Evolutionary conservation across 345 rosid species (phyloP), one percentile per base, ranked within the genome.

Genomic region (Hypericum androsaemum): DNA sequence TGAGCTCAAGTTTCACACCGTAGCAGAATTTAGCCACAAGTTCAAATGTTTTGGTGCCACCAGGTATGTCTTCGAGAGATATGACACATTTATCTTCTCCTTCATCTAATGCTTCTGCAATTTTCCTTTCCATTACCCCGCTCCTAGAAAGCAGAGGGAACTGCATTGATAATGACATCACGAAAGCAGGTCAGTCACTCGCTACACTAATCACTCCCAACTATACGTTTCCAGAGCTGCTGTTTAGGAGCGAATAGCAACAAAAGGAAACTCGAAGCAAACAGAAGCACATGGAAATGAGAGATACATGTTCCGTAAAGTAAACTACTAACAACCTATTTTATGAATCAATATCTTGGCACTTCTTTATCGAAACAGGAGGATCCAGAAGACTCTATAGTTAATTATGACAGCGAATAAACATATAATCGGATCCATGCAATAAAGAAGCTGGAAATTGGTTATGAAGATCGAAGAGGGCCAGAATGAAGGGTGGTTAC

Each of bases 111-210:
- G 79, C 84, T 59, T 83, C 83, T 10, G 97, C 89, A 50, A 92
- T 88, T 56, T 71, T 62, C 74, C 80, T 77, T 76, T 88, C 98
- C 95, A 92, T 70, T 15, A 81, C 77, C 62, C 97, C 95, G 62
- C 98, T 92, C 77, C 88, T 78, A 43, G 97, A 92, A 50, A 88
- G 94, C 71, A 92, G 57, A 12, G 98, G 98, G 64, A 92, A 92
- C 98, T 92, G 87, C 80, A 71, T 43, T 39, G 50, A 13, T 54
- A 22, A 50, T 39, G 38, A 58, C 48, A 52, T 32, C 42, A 36
- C 15, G 56, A 43, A 36, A 15, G 16, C 43, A 35, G 41, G 44
- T 59, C 73, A 67, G 62, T 54, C 47, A 39, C 39, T n/a, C 28
- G 32, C 15, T 5, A 4, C 37, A 10, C 5, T 3, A 48, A 15